phyloP scores from a whole-genome alignment of 1,284 basidiomycete species.

The Ganoderma lingzhi region DNA sequence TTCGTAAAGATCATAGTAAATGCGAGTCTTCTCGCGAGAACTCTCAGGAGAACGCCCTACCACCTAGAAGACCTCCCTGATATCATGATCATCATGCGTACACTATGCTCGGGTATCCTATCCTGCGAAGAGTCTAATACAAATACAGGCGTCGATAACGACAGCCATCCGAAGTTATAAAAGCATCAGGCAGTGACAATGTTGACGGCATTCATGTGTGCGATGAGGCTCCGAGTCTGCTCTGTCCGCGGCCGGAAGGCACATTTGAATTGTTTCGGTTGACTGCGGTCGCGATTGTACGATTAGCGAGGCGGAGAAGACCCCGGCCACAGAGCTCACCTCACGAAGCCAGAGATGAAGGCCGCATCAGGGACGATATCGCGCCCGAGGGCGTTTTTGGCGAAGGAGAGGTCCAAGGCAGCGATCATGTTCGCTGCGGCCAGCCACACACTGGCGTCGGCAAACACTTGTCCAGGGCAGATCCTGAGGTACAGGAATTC shows the following conservation, averaged over 20 bases:
- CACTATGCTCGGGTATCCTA: not conserved
- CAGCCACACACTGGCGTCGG: slow-evolving; percentile 33
- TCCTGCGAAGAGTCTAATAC: not conserved
- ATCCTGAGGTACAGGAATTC: slow-evolving; percentile 19
- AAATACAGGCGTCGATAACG: not conserved
- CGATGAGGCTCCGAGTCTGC: slow-evolving; percentile 21
- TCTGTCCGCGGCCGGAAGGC: slow-evolving; percentile 26
- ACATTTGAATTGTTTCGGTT: slow-evolving; percentile 29
- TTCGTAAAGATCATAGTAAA: not conserved
- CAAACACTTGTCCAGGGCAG: slow-evolving; percentile 38
- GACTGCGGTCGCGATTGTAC: slow-evolving; percentile 13
- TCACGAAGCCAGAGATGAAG: slow-evolving; percentile 34
- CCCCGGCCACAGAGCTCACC: slow-evolving; percentile 14
- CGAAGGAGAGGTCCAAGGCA: slow-evolving; percentile 34
- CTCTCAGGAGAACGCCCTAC: not conserved
- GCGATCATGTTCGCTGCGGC: slow-evolving; percentile 36
- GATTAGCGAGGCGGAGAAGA: not conserved
- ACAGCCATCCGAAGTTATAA: not conserved
- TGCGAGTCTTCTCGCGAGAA: not conserved
- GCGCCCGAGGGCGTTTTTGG: slow-evolving; percentile 27
- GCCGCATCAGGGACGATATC: slow-evolving; percentile 29
- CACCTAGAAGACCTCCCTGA: not conserved
- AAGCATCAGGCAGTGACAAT: slow-evolving; percentile 7
- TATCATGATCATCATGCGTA: not conserved
- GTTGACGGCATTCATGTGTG: slow-evolving; percentile 25